Evolutionary conservation across 768 basidiomycete species (phyloP).

Genomic region (Leucocoprinus leucothites): DNA sequence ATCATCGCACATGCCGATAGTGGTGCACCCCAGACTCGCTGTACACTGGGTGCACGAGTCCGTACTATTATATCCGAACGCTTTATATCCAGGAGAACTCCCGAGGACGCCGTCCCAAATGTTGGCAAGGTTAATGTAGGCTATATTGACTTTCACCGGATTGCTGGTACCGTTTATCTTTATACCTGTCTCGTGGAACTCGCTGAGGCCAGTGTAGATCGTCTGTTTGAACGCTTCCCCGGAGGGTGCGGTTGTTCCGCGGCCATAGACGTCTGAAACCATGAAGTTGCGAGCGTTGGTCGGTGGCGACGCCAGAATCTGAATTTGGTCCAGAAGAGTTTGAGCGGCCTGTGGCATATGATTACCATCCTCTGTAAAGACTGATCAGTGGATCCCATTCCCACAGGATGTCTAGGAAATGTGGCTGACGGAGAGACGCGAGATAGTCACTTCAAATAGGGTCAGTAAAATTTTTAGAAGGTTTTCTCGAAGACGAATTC

Average conservation of each 20-base stretch:
- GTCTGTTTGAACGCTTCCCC: slow-evolving; percentile 48
- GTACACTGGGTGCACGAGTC: slow-evolving; percentile 29
- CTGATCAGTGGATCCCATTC: background rate
- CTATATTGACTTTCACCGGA: slow-evolving; percentile 32
- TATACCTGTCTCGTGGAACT: slow-evolving; percentile 23
- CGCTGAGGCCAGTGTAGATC: slow-evolving; percentile 38
- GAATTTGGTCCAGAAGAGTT: slow-evolving; percentile 41
- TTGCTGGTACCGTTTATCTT: slow-evolving; percentile 13
- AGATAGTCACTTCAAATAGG: slow-evolving; percentile 35
- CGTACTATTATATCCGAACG: slow-evolving; percentile 46
- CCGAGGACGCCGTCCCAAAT: slow-evolving; percentile 50
- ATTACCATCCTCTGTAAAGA: slow-evolving; percentile 37
- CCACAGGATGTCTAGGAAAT: background rate
- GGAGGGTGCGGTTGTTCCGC: slow-evolving; percentile 33
- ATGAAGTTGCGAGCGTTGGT: slow-evolving; percentile 50
- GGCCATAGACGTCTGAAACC: slow-evolving; percentile 48
- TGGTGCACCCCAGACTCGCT: slow-evolving; percentile 28
- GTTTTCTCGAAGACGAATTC: slow-evolving; percentile 11
- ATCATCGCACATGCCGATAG: slow-evolving; percentile 31
- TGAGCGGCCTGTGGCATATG: slow-evolving; percentile 43
- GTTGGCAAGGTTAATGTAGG: slow-evolving; percentile 44
- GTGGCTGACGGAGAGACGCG: slow-evolving; percentile 35
- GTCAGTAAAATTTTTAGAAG: slow-evolving; percentile 7
- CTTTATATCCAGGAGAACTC: slow-evolving; percentile 37
- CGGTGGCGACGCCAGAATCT: slow-evolving; percentile 43